These are phyloP conservation scores for Luvunga scandens DNA, from an alignment of 345 rosid species.

Conservation along the genomic window DNA sequence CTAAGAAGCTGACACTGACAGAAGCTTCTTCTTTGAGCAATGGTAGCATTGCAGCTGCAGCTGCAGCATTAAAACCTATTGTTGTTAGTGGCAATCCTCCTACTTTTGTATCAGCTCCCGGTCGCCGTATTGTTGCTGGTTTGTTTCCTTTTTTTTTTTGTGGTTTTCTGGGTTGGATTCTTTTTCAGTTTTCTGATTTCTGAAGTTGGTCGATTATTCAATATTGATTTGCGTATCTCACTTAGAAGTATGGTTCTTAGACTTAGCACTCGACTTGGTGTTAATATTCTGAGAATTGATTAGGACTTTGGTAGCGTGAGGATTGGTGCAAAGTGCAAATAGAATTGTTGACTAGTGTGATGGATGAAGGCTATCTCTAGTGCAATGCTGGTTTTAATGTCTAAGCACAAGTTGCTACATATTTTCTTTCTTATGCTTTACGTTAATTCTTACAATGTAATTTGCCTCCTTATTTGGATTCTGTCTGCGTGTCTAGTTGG, in stretches of 20 bases:
- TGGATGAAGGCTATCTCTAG: neutral
- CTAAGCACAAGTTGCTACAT: neutral
- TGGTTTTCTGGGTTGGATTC: neutral
- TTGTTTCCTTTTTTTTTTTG: constrained; percentile 8
- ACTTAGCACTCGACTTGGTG: neutral
- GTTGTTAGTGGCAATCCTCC: constrained; percentile 74
- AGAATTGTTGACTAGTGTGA: neutral
- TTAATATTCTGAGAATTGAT: neutral
- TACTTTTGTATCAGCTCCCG: constrained; percentile 88
- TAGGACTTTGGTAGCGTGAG: neutral
- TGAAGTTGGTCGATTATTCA: neutral
- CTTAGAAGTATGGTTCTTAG: neutral
- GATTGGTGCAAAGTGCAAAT: no score
- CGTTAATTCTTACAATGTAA: neutral
- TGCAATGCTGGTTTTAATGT: neutral
- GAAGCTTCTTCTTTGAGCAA: constrained; percentile 35
- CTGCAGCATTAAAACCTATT: constrained; percentile 51
- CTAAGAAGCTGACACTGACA: constrained; percentile 36
- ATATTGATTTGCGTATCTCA: neutral
- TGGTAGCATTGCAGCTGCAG: constrained; percentile 20
- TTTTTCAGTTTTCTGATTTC: neutral
- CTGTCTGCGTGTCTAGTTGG: constrained; percentile 49
- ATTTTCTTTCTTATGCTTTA: neutral
- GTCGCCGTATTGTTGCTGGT: constrained; percentile 91
- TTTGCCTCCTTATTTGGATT: neutral